phyloP scores from a whole-genome alignment of 2,329 filamentous ascomycete species.

The Cladophialophora yegresii region DNA sequence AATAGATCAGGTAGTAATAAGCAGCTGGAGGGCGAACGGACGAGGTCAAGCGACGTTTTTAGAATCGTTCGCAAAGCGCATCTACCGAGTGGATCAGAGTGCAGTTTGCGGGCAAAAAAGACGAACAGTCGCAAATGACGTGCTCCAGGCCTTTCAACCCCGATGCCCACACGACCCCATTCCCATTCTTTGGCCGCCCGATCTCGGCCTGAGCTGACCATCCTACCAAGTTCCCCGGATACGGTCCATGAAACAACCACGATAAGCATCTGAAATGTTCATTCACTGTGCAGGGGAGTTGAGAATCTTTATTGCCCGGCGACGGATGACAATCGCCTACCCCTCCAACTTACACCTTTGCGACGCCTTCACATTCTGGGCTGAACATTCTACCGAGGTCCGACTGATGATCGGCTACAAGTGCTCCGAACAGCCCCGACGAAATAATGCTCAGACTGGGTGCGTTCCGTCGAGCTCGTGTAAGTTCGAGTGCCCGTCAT shows the following conservation, averaged over 20 bases:
- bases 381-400: slow-evolving; percentile 5
- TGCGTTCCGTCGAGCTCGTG: background rate
- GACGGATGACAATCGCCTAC: background rate
- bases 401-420: background rate
- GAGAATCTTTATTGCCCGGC: background rate
- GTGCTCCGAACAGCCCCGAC: background rate
- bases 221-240: background rate
- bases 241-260: background rate
- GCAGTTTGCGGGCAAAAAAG: slow-evolving; percentile 15
- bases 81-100: slow-evolving; percentile 18
- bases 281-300: background rate
- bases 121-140: slow-evolving; percentile 17
- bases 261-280: background rate
- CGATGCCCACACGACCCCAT: slow-evolving; percentile 1
- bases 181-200: slow-evolving; percentile 3
- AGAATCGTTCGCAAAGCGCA: slow-evolving; percentile 7
- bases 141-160: slow-evolving; percentile 10
- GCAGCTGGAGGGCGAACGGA: slow-evolving; percentile 1
- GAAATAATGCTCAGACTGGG: background rate
- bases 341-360: background rate
- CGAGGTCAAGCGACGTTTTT: background rate
- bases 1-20: background rate
- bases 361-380: background rate
- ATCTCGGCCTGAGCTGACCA: background rate
- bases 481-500: background rate